phyloP scores from a whole-genome alignment of 2,329 filamentous ascomycete genomes.

The Fusarium foetens region DNA sequence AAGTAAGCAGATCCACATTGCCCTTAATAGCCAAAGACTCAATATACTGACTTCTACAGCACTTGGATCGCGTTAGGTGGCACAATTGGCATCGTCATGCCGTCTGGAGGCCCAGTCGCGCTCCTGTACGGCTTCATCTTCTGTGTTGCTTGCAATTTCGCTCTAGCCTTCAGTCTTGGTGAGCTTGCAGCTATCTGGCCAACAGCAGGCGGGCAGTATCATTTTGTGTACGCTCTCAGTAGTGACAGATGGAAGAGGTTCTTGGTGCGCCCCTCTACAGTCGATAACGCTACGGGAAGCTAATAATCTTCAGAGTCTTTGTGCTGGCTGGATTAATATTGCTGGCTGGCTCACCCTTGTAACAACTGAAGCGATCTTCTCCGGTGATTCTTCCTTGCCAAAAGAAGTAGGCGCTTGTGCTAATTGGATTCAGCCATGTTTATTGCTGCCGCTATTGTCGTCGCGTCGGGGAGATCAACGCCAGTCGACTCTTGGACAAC shows the following conservation, averaged over 20 bases:
- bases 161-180: rapidly evolving
- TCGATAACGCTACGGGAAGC: rapidly evolving
- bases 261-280: rapidly evolving
- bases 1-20: not conserved
- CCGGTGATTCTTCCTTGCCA: not conserved
- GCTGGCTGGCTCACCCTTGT: not conserved
- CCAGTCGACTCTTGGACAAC: not conserved
- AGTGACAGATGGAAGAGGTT: not conserved
- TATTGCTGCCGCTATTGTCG: not conserved
- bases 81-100: not conserved
- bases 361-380: not conserved
- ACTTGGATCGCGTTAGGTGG: not conserved
- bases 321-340: not conserved
- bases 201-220: not conserved
- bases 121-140: not conserved
- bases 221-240: not conserved
- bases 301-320: not conserved
- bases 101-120: not conserved
- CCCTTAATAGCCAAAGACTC: rapidly evolving
- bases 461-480: not conserved
- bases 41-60: not conserved
- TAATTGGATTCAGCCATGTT: not conserved
- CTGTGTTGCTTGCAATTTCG: not conserved
- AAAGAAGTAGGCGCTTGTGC: rapidly evolving
- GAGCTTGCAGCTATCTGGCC: constrained; percentile 1